These are phyloP conservation scores for Fraxinus greggii DNA, from an alignment of 305 asterid species.

Conservation along the genomic window DNA sequence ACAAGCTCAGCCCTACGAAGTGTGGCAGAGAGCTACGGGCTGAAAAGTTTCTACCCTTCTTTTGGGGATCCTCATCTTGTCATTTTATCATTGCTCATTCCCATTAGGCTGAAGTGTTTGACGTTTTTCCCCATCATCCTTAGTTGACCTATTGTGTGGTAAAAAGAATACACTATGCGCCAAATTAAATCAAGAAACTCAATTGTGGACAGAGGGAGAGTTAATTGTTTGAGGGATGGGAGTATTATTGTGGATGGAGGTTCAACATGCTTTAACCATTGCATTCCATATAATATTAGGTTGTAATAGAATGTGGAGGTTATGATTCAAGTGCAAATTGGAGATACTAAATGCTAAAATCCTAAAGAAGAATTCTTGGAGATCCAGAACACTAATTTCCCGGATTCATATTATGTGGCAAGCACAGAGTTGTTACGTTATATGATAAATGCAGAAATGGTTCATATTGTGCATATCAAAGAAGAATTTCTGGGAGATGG, in stretches of 20 bases:
- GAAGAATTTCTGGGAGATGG: neutral
- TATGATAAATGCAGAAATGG: neutral
- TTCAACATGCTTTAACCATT: neutral
- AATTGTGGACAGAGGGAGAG: neutral
- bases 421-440: neutral
- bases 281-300: neutral
- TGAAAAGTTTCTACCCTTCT: neutral
- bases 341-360: neutral
- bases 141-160: neutral
- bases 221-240: neutral
- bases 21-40: neutral
- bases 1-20: neutral
- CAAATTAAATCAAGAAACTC: neutral
- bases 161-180: neutral
- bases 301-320: neutral
- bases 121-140: neutral
- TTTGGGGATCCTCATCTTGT: neutral
- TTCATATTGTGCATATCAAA: neutral
- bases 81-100: neutral
- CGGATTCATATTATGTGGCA: neutral
- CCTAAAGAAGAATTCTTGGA: neutral
- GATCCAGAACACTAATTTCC: neutral
- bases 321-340: neutral
- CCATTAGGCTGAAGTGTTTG: neutral
- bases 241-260: neutral